Conservation (phyloP, 2,329 filamentous ascomycete species). For the Monilinia fructigena region DNA sequence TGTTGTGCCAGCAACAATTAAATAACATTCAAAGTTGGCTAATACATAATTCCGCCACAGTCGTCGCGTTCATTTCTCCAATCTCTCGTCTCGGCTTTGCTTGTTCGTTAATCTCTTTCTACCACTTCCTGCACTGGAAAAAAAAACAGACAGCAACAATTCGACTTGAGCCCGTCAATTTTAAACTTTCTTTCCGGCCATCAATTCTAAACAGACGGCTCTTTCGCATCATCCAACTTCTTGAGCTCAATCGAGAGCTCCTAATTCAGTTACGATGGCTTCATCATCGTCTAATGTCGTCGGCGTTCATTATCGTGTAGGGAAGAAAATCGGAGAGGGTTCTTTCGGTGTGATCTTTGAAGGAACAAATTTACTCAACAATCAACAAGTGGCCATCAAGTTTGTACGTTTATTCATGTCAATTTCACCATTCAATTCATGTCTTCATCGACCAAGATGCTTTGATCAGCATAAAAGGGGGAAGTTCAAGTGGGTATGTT, state of each 20-base stretch:
- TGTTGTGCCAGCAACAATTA: too few species aligned
- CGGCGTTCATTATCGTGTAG: slow-evolving; percentile 96
- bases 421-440: not conserved
- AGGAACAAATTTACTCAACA: slow-evolving; percentile 97
- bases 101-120: slow-evolving; percentile 23
- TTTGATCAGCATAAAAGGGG: slow-evolving; percentile 18
- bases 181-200: slow-evolving; percentile 25
- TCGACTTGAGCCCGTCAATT: slow-evolving; percentile 23
- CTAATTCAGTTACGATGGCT: slow-evolving; percentile 34
- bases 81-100: not conserved
- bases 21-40: not conserved
- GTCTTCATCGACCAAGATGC: not conserved
- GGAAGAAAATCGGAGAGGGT: slow-evolving; percentile 99
- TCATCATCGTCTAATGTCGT: slow-evolving; percentile 77
- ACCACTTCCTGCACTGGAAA: slow-evolving; percentile 24
- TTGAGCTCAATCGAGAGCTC: slow-evolving; percentile 31
- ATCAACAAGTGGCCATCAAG: slow-evolving; percentile 99
- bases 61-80: slow-evolving; percentile 31
- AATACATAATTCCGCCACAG: slow-evolving; percentile 22
- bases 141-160: slow-evolving; percentile 13
- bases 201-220: slow-evolving; percentile 3
- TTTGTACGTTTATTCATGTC: slow-evolving; percentile 64
- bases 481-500: not conserved
- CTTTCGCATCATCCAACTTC: slow-evolving; percentile 9
- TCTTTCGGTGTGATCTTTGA: slow-evolving; percentile 99